Conservation (phyloP, 768 basidiomycete species). For the Agrocybe pediades region DNA sequence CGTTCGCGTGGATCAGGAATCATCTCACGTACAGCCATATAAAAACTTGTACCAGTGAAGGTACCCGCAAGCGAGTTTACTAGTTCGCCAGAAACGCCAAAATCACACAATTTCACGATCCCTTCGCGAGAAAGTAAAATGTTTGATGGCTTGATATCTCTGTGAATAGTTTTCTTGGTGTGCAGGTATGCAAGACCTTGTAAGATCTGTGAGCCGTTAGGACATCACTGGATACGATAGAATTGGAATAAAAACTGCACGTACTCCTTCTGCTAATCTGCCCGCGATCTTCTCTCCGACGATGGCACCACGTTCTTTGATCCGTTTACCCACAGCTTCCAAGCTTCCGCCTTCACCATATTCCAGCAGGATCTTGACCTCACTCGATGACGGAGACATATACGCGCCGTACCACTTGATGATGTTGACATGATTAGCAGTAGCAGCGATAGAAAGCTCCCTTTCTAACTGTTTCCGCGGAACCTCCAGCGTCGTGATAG, state of each 20-base stretch:
- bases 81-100: constrained; percentile 96
- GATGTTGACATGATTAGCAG: constrained; percentile 85
- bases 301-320: constrained; percentile 75
- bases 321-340: constrained; percentile 84
- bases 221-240: constrained; percentile 10
- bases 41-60: constrained; percentile 96
- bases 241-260: constrained; percentile 28
- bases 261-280: constrained; percentile 89
- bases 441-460: constrained; percentile 88
- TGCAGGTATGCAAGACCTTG: constrained; percentile 95
- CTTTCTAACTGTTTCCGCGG: constrained; percentile 91
- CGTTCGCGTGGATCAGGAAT: neutral
- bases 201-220: constrained; percentile 55
- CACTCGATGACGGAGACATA: constrained; percentile 82
- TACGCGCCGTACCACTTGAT: constrained; percentile 92
- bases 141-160: constrained; percentile 95
- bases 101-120: constrained; percentile 90
- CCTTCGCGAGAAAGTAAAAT: constrained; percentile 89
- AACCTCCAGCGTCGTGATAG: constrained; percentile 88
- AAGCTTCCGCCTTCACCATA: constrained; percentile 85
- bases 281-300: constrained; percentile 90
- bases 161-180: constrained; percentile 88
- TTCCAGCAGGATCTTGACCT: constrained; percentile 97
- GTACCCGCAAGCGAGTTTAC: constrained; percentile 91
- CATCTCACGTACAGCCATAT: constrained; percentile 87